Conservation (phyloP, 352 stramenopile species). For the Phytopythium boreale region DNA sequence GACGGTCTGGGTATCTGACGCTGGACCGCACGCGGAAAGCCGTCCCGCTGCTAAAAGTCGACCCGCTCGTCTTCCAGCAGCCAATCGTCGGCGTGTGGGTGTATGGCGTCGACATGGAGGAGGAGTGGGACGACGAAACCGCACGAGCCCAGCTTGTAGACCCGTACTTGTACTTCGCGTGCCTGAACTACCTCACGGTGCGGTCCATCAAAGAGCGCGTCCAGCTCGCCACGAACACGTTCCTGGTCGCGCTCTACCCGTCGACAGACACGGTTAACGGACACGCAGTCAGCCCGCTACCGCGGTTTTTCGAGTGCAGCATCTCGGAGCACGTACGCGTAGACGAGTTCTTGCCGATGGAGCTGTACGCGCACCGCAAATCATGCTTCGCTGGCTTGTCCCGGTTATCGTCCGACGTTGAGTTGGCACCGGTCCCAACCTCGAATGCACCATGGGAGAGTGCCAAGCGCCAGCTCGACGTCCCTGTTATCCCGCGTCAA, state of each 20-base stretch:
- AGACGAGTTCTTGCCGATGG: constrained; percentile 31
- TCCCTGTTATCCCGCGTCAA: constrained; percentile 13
- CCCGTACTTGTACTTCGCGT: constrained; percentile 58
- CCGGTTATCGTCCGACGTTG: constrained; percentile 48
- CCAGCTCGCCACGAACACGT: constrained; percentile 46
- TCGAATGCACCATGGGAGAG: constrained; percentile 37
- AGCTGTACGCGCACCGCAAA: constrained; percentile 26
- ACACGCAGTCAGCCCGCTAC: constrained; percentile 30
- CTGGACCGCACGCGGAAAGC: constrained; percentile 75
- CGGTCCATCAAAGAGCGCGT: constrained; percentile 58
- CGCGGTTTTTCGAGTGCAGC: constrained; percentile 72
- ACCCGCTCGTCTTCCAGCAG: constrained; percentile 63
- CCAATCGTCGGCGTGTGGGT: constrained; percentile 75
- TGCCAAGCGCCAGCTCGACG: constrained; percentile 27
- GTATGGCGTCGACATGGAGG: constrained; percentile 56
- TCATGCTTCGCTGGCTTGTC: constrained; percentile 57
- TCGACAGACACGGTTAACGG: constrained; percentile 11
- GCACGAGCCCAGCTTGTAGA: constrained; percentile 35
- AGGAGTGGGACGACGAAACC: constrained; percentile 38
- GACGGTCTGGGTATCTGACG: constrained; percentile 62
- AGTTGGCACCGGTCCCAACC: constrained; percentile 33
- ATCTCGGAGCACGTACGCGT: constrained; percentile 15
- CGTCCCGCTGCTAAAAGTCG: constrained; percentile 65
- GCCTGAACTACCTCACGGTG: constrained; percentile 49
- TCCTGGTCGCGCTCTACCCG: constrained; percentile 67